Evolutionary conservation across 176 grass and related monocot species (phyloP).

Genomic region (sorghum (Sorghum bicolor)): DNA sequence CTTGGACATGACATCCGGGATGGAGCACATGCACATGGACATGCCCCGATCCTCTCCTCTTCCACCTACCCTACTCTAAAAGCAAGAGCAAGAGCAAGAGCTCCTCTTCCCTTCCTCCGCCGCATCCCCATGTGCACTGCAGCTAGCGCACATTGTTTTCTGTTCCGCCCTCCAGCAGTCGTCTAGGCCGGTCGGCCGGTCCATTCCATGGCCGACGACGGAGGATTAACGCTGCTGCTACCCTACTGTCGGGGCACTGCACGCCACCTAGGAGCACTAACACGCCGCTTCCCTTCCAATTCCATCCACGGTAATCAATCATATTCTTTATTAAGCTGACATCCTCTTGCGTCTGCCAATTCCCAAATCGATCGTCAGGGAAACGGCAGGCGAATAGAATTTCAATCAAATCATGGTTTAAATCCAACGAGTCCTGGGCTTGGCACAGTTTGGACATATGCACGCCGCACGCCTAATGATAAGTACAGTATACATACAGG

Average conservation of each 20-base stretch:
- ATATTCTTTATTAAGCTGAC: not conserved
- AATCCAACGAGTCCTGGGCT: not conserved
- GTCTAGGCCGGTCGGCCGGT: too few species aligned
- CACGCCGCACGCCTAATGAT: too few species aligned
- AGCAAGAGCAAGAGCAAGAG: too few species aligned
- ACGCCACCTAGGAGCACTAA: too few species aligned
- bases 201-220: not conserved
- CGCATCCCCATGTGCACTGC: too few species aligned
- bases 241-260: not conserved
- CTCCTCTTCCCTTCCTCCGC: not conserved
- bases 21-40: not conserved
- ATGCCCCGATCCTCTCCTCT: not conserved
- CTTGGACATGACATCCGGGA: conserved; percentile 24
- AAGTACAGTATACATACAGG: too few species aligned
- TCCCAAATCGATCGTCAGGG: not conserved
- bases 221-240: conserved; percentile 24
- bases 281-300: too few species aligned
- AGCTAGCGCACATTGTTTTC: too few species aligned
- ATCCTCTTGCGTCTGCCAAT: not conserved
- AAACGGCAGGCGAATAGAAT: not conserved
- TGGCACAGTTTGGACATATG: too few species aligned
- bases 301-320: not conserved
- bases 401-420: not conserved
- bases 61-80: too few species aligned
- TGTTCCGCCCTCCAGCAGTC: too few species aligned